Percentiles rank a stretch among this genome's conserved stretches.
phyloP scores from a whole-genome alignment of 129 eudicot genomes.

The Saposhnikovia divaricata region DNA sequence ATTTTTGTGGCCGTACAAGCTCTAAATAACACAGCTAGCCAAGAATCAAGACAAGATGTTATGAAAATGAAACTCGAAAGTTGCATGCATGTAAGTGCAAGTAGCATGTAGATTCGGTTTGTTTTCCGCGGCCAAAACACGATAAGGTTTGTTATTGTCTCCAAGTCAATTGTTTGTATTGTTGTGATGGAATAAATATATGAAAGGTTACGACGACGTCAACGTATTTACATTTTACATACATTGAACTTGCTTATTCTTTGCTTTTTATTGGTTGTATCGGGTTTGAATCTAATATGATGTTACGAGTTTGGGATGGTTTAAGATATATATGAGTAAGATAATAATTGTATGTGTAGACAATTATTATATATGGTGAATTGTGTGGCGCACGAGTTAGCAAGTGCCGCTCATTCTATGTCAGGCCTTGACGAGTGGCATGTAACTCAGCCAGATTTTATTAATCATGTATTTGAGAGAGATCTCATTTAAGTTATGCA shows the following conservation, averaged over 20 bases:
- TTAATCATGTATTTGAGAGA: no score
- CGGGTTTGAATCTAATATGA: no score
- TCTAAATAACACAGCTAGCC: neutral
- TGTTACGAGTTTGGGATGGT: no score
- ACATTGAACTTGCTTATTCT: neutral
- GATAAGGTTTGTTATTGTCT: neutral
- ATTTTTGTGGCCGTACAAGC: neutral
- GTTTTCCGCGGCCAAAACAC: slow-evolving; percentile 3
- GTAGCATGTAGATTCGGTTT: neutral
- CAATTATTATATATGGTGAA: no score
- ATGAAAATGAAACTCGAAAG: neutral
- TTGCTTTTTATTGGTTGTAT: neutral
- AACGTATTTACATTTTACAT: neutral
- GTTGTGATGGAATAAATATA: neutral
- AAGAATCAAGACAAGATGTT: no score
- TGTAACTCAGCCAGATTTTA: no score
- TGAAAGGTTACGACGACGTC: neutral
- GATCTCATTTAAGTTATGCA: no score
- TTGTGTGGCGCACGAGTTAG: no score
- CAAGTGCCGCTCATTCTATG: no score
- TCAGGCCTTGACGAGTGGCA: no score
- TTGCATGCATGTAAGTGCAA: neutral
- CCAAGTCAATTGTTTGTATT: neutral
- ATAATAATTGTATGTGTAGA: no score
- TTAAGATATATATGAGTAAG: no score